Conservation (phyloP, 352 stramenopile species). For the Phytophthora meadii region DNA sequence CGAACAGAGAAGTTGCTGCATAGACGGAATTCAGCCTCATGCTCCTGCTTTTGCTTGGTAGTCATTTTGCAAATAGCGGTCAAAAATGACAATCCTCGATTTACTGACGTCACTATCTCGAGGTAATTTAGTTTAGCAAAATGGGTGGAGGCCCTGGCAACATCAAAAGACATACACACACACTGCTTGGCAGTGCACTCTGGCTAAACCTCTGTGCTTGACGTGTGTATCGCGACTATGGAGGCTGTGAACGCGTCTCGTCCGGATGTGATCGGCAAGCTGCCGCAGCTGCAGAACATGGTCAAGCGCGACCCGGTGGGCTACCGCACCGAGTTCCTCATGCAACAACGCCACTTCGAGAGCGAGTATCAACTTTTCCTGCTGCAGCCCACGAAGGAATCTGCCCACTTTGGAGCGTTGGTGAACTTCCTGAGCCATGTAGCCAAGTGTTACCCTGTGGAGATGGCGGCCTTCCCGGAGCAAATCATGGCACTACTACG, state of each 20-base stretch:
- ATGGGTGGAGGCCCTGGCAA: conserved; percentile 35
- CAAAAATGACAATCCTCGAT: not conserved
- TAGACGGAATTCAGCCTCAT: conserved; percentile 44
- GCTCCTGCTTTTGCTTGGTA: conserved; percentile 37
- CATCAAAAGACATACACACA: conserved; percentile 10
- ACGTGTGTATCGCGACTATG: conserved; percentile 33
- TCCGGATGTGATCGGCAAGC: conserved; percentile 89
- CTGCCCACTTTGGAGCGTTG: conserved; percentile 94
- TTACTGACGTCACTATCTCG: conserved; percentile 13
- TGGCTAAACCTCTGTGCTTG: too few relatives aligned
- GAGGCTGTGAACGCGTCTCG: conserved; percentile 77
- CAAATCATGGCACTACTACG: conserved; percentile 95
- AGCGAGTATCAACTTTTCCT: conserved; percentile 96
- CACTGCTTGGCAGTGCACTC: not conserved
- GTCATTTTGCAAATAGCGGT: conserved; percentile 10
- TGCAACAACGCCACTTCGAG: conserved; percentile 96
- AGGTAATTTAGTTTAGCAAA: conserved; percentile 15
- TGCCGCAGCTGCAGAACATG: conserved; percentile 98
- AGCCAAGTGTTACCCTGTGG: conserved; percentile 88
- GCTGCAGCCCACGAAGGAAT: conserved; percentile 92
- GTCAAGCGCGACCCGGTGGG: conserved; percentile 97
- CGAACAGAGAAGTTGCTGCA: conserved; percentile 29
- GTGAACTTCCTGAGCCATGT: conserved; percentile 97
- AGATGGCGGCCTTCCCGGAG: conserved; percentile 87
- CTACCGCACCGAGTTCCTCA: conserved; percentile 98